Evolutionary conservation across 768 basidiomycete species (phyloP), one percentile per base, ranked within the genome.

Genomic region (Collybia nuda): DNA sequence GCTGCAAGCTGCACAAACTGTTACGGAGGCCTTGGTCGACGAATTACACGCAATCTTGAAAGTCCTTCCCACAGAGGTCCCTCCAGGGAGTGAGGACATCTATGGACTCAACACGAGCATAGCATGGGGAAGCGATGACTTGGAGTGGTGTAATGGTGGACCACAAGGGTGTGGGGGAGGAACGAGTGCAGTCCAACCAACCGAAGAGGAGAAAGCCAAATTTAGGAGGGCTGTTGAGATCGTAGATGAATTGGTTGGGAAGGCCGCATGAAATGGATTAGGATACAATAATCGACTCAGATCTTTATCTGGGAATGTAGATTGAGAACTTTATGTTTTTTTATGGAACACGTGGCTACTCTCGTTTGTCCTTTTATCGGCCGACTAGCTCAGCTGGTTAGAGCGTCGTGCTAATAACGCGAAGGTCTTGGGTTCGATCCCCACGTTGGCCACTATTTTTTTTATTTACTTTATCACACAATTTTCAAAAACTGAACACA

Each of bases 361-460:
- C 32, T 32, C 14, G 14, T 4, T 9, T 32, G 14, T 5, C 11
- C 32, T 6, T 32, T 14, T 14, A 32, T 42, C 22, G 86, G 86
- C 86, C 85, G 86, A 81, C 84, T 89, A 88, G 87, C 88, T 90
- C 87, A 90, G 88, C 75, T 88, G 88, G 87, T 89, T 88, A 88
- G 87, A 88, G 87, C 86, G 86, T 88, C 81, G 86, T 86, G 82
- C 86, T 88, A 88, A 86, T 85, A 81, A 84, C 80, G 79, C 82
- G 80, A 84, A 85, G 82, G 83, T 84, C 84, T 80, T 85, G 82
- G 83, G 82, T 85, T 84, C 83, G 82, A 84, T 77, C 82, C 83
- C 82, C 82, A 83, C 79, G 80, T 82, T 82, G 82, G 83, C 82
- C 82, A 84, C 24, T 32, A 4, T 32, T 32, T 6, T 11, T 32